Percentiles rank a stretch among this genome's conserved stretches.
phyloP scores from a whole-genome alignment of 129 eudicot genomes.

The Helianthus tuberosus region DNA sequence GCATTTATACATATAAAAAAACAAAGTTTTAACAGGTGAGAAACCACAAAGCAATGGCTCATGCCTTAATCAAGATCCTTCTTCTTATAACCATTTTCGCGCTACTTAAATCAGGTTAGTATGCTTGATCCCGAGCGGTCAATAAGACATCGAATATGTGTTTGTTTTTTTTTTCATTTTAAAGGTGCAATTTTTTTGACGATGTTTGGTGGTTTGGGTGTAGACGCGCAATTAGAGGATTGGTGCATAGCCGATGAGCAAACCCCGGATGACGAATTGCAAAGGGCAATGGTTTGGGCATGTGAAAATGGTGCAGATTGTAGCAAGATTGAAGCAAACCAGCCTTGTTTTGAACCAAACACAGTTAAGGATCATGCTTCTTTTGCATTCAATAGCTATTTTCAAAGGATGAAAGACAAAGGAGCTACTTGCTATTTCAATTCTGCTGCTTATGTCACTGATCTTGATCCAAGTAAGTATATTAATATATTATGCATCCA shows the following conservation, averaged over 20 bases:
- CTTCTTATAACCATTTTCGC: conserved; percentile 35
- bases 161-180: background rate
- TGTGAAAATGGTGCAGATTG: conserved; percentile 76
- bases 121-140: background rate
- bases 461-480: conserved; percentile 69
- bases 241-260: conserved; percentile 86
- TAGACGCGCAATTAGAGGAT: conserved; percentile 69
- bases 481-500: no score
- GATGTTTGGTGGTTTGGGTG: conserved; percentile 54
- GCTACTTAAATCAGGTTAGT: conserved; percentile 46
- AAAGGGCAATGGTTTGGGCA: conserved; percentile 63
- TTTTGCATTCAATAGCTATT: conserved; percentile 88
- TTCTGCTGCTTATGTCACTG: conserved; percentile 69
- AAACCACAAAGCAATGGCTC: conserved; percentile 26
- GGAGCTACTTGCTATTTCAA: conserved; percentile 82
- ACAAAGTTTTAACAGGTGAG: conserved; percentile 8
- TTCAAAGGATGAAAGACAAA: conserved; percentile 67
- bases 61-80: conserved; percentile 25
- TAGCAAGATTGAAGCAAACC: conserved; percentile 46
- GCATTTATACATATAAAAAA: conserved; percentile 13
- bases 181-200: background rate
- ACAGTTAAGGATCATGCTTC: conserved; percentile 77
- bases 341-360: conserved; percentile 70
- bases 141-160: background rate
- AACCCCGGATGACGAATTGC: conserved; percentile 58